Evolutionary conservation across 371 early-diverging fungal genomes (phyloP), one percentile per base, ranked within the genome.

Genomic region (Rhizopus microsporus): DNA sequence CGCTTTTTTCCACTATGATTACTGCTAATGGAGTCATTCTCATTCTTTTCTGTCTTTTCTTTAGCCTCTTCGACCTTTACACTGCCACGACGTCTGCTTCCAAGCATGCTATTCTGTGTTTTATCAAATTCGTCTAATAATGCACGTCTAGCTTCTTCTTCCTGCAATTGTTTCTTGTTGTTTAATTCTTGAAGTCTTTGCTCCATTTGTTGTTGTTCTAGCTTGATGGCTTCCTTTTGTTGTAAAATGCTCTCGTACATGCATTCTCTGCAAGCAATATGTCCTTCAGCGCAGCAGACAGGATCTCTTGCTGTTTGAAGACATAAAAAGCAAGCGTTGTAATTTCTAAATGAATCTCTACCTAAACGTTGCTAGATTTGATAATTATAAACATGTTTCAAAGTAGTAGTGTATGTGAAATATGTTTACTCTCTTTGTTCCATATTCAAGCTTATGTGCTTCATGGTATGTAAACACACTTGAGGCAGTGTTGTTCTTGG

Each of bases 401-500:
- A 38, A 51, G 47, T 40, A 29, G 32, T 44, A 42, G 46, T 29
- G 1, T 16, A 9, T 30, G 2, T 31, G 15, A 38, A 16, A 39
- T 15, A 0, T 7, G 52, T 42, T 48, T 74, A 89, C 90, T 75
- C 84, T 91, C 69, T 93, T 88, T 0, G 95, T 95, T 35, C 98
- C 98, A 68, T 97, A 97, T 40, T 91, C 88, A 5, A 93, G 78
- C 70, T 88, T 85, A 57, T 89, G 80, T 35, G 89, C 76, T 71
- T 97, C 98, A 29, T 92, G 94, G 70, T 93, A 90, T 12, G 97
- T 98, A 70, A 97, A 98, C 56, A 93, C 91, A 39, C 93, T 90
- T n/a, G 88, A 82, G 10, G 96, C 93, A 0, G 95, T 98, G 74
- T 95, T 95, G 77, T 97, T 97, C 68, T 96, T 97, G 7, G 96